Percentiles rank a stretch among this genome's conserved stretches.
Evolutionary conservation across 352 stramenopile genomes (phyloP).

Genomic region (Phytophthora brassicae): DNA sequence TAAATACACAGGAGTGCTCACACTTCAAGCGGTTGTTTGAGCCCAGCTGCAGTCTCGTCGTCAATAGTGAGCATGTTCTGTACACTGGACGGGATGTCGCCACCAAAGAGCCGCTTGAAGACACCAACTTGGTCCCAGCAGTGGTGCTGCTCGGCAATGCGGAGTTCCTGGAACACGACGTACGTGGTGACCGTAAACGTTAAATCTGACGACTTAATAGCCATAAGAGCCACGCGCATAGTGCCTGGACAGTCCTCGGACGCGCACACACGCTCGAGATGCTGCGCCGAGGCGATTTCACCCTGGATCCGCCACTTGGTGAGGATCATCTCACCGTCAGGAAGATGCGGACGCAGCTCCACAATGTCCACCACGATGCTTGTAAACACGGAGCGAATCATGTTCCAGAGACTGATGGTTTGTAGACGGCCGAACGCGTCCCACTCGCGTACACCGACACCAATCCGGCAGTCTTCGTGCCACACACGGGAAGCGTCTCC

Average conservation of each 20-base stretch:
- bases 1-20: slow-evolving; percentile 31
- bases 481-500: slow-evolving; percentile 68
- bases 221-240: slow-evolving; percentile 65
- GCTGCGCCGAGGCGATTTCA: slow-evolving; percentile 64
- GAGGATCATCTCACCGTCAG: slow-evolving; percentile 81
- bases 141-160: slow-evolving; percentile 77
- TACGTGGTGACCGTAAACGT: slow-evolving; percentile 86
- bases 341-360: slow-evolving; percentile 70
- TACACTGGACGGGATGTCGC: slow-evolving; percentile 62
- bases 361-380: slow-evolving; percentile 81
- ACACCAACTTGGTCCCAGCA: slow-evolving; percentile 84
- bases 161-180: slow-evolving; percentile 75
- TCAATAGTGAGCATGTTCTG: slow-evolving; percentile 63
- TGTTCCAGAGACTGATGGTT: slow-evolving; percentile 81
- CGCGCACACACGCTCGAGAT: slow-evolving; percentile 60
- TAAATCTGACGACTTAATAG: slow-evolving; percentile 81
- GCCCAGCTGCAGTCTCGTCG: slow-evolving; percentile 30
- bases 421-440: slow-evolving; percentile 67
- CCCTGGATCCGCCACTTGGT: slow-evolving; percentile 85
- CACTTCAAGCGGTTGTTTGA: slow-evolving; percentile 39
- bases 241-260: slow-evolving; percentile 72
- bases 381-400: slow-evolving; percentile 80
- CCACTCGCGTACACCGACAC: slow-evolving; percentile 79
- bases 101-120: slow-evolving; percentile 80
- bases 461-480: slow-evolving; percentile 75